These are phyloP conservation scores for Eutypella sp. DNA, from an alignment of 2,329 filamentous ascomycete genomes.

Conservation along the genomic window DNA sequence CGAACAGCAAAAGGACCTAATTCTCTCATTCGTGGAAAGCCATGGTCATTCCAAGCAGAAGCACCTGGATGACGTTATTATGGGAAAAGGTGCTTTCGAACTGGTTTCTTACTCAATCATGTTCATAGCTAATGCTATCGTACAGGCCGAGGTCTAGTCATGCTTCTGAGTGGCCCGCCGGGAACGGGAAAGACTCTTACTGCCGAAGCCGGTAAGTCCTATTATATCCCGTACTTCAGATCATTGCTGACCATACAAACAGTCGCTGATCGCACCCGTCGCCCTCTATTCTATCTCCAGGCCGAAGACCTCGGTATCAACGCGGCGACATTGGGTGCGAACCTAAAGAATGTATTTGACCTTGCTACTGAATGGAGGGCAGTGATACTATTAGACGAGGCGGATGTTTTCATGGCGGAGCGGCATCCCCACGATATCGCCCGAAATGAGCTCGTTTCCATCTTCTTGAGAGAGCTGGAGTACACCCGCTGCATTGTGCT, in stretches of 20 bases:
- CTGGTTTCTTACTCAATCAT: background rate
- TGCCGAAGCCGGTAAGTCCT: constrained; percentile 23
- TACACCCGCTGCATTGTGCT: constrained; percentile 31
- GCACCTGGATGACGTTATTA: background rate
- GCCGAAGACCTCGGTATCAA: constrained; percentile 6
- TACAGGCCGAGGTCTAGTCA: constrained; percentile 34
- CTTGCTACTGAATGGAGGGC: constrained; percentile 10
- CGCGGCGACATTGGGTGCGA: background rate
- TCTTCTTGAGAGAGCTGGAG: constrained; percentile 30
- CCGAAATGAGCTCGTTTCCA: constrained; percentile 1
- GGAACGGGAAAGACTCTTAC: constrained; percentile 43
- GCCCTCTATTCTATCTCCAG: background rate
- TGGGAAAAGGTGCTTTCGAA: constrained; percentile 26
- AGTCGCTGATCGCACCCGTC: background rate
- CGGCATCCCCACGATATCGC: background rate
- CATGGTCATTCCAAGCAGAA: constrained; percentile 1
- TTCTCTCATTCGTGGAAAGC: constrained; percentile 4
- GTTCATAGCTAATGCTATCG: background rate
- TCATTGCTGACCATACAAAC: background rate
- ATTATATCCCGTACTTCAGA: background rate
- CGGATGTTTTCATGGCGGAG: constrained; percentile 14
- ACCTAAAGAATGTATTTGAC: constrained; percentile 6
- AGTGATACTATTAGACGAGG: constrained; percentile 11
- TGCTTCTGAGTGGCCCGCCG: constrained; percentile 37
- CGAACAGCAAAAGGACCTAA: constrained; percentile 3